Percentiles rank a stretch among this genome's conserved stretches.
phyloP scores from a whole-genome alignment of 1,139 yeast species.

The Saccharomyces hybrid region DNA sequence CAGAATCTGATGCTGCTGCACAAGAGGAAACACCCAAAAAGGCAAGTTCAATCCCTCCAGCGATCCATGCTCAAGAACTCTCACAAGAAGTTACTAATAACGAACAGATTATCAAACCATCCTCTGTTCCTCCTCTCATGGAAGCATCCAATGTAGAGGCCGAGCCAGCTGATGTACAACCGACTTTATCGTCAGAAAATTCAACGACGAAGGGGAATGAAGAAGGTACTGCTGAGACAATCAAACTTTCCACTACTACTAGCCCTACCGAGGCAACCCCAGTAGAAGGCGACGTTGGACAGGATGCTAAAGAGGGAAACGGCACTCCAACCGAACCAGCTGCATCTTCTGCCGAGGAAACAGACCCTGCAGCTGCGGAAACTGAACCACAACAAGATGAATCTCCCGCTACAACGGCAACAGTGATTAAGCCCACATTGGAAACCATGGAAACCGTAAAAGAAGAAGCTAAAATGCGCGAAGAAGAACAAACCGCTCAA shows the following conservation, averaged over 20 bases:
- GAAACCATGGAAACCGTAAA: slow-evolving; percentile 36
- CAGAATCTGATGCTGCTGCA: neutral
- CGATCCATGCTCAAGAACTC: neutral
- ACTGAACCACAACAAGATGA: slow-evolving; percentile 10
- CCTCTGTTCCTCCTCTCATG: neutral
- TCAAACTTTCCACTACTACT: neutral
- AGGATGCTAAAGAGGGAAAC: neutral
- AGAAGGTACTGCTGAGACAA: neutral
- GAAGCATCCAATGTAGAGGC: neutral
- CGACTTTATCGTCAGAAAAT: neutral
- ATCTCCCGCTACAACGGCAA: slow-evolving; percentile 6
- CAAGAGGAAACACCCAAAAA: neutral
- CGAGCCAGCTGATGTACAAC: neutral
- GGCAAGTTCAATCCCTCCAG: neutral
- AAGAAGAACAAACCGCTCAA: slow-evolving; percentile 28
- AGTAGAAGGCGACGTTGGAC: neutral
- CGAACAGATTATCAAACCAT: neutral
- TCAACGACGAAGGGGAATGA: neutral
- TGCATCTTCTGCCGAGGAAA: slow-evolving; percentile 9
- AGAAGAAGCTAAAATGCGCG: slow-evolving; percentile 38
- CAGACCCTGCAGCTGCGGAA: slow-evolving; percentile 7
- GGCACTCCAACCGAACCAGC: slow-evolving; percentile 3
- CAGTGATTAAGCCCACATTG: slow-evolving; percentile 38
- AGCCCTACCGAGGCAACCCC: neutral
- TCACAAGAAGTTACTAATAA: neutral